A percentile compares a stretch with the other conserved stretches of the same genome.
These are phyloP conservation scores for Albizia julibrissin DNA, from an alignment of 306 rosid genomes.

Conservation along the genomic window DNA sequence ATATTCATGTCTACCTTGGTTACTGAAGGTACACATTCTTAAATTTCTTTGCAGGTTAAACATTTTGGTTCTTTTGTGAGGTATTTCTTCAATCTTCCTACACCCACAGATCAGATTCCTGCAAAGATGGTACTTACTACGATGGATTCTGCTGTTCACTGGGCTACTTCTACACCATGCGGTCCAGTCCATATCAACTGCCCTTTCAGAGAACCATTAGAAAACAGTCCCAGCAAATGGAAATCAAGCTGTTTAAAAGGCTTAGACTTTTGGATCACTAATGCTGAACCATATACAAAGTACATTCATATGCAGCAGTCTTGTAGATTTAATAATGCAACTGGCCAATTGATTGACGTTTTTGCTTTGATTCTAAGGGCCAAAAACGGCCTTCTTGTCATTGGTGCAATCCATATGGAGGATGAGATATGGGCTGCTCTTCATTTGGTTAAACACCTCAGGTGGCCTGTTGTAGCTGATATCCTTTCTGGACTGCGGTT, in stretches of 20 bases:
- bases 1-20: conserved; percentile 25
- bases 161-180: conserved; percentile 77
- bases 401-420: conserved; percentile 79
- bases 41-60: conserved; percentile 61
- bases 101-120: conserved; percentile 74
- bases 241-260: conserved; percentile 71
- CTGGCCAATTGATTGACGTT: conserved; percentile 60
- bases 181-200: conserved; percentile 97
- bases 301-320: conserved; percentile 57
- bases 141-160: conserved; percentile 81
- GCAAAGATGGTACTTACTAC: conserved; percentile 91
- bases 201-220: conserved; percentile 91
- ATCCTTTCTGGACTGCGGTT: conserved; percentile 89
- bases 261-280: conserved; percentile 72
- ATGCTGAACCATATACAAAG: conserved; percentile 81
- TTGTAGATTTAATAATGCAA: conserved; percentile 37
- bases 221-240: conserved; percentile 73
- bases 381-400: conserved; percentile 65
- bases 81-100: conserved; percentile 89
- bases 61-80: conserved; percentile 96
- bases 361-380: conserved; percentile 53
- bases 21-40: conserved; percentile 28
- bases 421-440: conserved; percentile 97
- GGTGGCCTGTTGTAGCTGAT: conserved; percentile 92
- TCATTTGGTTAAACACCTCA: conserved; percentile 83